These are phyloP conservation scores for Cylindrotheca fusiformis DNA, from an alignment of 108 stramenopile species.

Conservation along the genomic window DNA sequence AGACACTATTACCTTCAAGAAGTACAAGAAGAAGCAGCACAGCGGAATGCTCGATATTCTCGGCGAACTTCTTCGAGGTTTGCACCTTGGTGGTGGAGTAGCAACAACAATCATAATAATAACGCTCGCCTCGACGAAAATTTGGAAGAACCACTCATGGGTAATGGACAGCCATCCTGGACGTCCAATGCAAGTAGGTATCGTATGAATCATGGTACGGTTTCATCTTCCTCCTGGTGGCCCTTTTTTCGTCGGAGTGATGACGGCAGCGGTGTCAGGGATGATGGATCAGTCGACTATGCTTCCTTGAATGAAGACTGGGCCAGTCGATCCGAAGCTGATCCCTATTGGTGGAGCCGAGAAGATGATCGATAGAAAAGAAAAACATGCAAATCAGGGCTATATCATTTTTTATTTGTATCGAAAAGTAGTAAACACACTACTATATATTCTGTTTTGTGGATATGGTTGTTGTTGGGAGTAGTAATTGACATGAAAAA, in stretches of 20 bases:
- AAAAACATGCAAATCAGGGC: no score
- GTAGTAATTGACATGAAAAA: no score
- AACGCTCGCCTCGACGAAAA: no score
- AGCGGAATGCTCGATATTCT: background rate
- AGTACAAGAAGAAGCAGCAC: background rate
- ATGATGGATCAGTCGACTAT: constrained; percentile 53
- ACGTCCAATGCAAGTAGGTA: background rate
- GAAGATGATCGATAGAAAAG: constrained; percentile 13
- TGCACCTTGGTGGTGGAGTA: background rate
- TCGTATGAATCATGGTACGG: background rate
- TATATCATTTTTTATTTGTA: no score
- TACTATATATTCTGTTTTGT: no score
- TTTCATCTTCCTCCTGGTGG: constrained; percentile 9
- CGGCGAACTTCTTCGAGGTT: background rate
- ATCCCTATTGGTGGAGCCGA: constrained; percentile 56
- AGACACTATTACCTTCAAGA: background rate
- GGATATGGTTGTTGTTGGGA: no score
- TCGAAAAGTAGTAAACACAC: no score
- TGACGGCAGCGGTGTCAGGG: constrained; percentile 1
- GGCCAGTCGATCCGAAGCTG: constrained; percentile 46
- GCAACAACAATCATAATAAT: background rate
- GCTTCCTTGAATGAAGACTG: constrained; percentile 55
- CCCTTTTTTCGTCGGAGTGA: background rate
- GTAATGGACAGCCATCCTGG: background rate
- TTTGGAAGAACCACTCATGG: background rate